Conservation (phyloP, 441 rosid genomes). For the Geranium incanum region DNA sequence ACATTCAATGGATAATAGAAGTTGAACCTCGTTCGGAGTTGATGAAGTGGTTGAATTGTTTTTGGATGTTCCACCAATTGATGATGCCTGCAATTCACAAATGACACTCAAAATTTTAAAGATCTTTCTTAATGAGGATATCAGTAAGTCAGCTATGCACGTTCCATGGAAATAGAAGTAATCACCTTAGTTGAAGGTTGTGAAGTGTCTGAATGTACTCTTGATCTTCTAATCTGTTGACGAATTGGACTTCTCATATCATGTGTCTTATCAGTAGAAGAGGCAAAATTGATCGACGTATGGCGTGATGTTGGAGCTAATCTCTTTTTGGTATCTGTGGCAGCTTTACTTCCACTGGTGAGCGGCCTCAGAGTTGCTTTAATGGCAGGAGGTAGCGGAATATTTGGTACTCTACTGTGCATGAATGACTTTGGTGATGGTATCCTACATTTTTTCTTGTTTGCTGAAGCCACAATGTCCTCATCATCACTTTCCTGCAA, state of each 20-base stretch:
- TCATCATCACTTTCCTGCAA: conserved; percentile 35
- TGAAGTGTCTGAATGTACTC: conserved; percentile 12
- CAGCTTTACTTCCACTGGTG: conserved; percentile 25
- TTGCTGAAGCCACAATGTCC: conserved; percentile 28
- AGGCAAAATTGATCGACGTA: conserved; percentile 41
- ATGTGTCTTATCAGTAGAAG: conserved; percentile 26
- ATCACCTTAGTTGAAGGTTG: conserved; percentile 1
- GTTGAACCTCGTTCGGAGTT: conserved; percentile 35
- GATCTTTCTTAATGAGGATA: background rate
- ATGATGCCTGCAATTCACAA: conserved; percentile 10
- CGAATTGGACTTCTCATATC: conserved; percentile 22
- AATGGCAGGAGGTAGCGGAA: conserved; percentile 28
- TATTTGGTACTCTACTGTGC: conserved; percentile 23
- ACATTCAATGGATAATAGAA: conserved; percentile 3
- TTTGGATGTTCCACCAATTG: conserved; percentile 19
- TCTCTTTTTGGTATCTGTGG: conserved; percentile 31
- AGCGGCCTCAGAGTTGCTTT: conserved; percentile 29
- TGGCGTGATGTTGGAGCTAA: conserved; percentile 36
- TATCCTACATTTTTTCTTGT: conserved; percentile 32
- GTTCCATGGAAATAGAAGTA: background rate
- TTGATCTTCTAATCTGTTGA: conserved; percentile 14
- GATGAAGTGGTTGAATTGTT: conserved; percentile 29
- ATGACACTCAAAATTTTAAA: background rate
- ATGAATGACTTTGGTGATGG: conserved; percentile 25
- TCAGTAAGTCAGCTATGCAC: background rate